Evolutionary conservation across 306 rosid genomes (phyloP).

Genomic region (Quercus dentata): DNA sequence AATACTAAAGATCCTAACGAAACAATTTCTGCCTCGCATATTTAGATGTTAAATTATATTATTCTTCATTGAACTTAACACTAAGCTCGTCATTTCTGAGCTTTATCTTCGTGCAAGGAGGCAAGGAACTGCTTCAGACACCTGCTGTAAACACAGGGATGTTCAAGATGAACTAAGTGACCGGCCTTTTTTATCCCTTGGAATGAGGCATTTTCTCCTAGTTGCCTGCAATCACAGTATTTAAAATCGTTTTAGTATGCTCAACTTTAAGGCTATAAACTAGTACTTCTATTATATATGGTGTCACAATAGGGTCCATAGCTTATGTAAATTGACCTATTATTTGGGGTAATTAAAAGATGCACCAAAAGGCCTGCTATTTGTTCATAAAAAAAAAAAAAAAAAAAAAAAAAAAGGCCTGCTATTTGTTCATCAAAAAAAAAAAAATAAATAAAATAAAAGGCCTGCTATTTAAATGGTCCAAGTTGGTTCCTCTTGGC

Average conservation of each 20-base stretch:
- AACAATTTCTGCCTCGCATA: background rate
- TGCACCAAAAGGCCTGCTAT: no score
- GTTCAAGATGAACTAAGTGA: constrained; percentile 69
- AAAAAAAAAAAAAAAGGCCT: no score
- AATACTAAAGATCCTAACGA: background rate
- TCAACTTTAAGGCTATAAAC: background rate
- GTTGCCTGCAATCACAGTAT: constrained; percentile 31
- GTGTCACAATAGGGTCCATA: no score
- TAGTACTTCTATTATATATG: background rate
- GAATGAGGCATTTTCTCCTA: constrained; percentile 50
- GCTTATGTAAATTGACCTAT: no score
- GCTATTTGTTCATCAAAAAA: no score
- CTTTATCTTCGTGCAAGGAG: constrained; percentile 23
- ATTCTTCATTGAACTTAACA: background rate
- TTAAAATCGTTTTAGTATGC: background rate
- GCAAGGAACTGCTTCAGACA: constrained; percentile 45
- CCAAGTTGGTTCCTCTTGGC: no score
- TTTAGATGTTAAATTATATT: background rate
- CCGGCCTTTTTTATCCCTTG: constrained; percentile 51
- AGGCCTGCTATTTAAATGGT: no score
- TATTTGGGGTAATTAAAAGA: no score
- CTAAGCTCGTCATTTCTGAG: background rate
- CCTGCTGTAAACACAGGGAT: constrained; percentile 56
- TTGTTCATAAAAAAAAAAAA: no score
- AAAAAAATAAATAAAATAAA: no score